A percentile compares a stretch with the other conserved stretches of the same genome.
Evolutionary conservation across 768 basidiomycete genomes (phyloP).

Genomic region (Lepiota brunneoincarnata): DNA sequence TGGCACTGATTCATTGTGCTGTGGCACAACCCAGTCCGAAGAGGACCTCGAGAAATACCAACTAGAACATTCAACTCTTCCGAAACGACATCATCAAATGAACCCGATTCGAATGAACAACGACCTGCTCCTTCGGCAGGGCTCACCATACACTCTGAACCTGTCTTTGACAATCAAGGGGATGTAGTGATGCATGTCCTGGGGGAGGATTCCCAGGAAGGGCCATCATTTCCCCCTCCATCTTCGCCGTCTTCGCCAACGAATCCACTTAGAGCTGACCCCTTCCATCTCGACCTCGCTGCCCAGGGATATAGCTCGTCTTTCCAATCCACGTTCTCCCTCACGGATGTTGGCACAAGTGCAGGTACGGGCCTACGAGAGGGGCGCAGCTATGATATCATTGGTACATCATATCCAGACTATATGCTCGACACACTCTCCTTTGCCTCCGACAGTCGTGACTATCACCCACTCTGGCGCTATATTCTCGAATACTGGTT

Average conservation of each 20-base stretch:
- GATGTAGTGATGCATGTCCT: background rate
- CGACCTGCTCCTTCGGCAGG: background rate
- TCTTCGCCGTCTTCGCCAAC: background rate
- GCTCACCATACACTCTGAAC: background rate
- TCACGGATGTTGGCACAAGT: background rate
- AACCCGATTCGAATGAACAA: background rate
- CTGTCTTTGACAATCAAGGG: background rate
- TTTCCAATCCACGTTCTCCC: background rate
- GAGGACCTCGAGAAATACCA: too few relatives aligned
- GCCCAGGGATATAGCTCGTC: background rate
- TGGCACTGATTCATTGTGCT: too few relatives aligned
- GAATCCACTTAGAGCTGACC: background rate
- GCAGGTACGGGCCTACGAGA: background rate
- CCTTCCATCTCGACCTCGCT: background rate
- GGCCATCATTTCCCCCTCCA: background rate
- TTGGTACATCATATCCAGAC: background rate
- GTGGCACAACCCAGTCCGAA: too few relatives aligned
- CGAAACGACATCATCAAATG: too few relatives aligned
- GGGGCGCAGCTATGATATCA: background rate
- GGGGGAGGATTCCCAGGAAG: background rate
- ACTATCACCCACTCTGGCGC: background rate
- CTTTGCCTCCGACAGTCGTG: background rate
- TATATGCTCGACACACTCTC: constrained; percentile 2
- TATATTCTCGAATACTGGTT: constrained; percentile 6
- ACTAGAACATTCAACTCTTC: too few relatives aligned